A percentile compares a stretch with the other conserved stretches of the same genome.
phyloP scores from a whole-genome alignment of 2,329 filamentous ascomycete genomes.

The Aspergillus persii region DNA sequence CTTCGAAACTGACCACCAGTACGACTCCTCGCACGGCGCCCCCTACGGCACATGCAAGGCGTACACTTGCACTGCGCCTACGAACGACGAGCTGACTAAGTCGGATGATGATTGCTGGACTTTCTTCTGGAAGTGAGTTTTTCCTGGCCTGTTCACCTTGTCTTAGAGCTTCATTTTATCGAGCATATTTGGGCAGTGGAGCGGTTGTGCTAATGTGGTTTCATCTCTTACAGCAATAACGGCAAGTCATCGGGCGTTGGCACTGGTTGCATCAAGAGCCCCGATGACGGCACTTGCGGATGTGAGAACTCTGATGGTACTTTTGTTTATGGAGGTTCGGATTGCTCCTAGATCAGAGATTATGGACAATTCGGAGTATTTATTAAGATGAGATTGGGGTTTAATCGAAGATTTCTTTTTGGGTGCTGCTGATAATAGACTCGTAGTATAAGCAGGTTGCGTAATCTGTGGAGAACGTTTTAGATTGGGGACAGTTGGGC shows the following conservation, averaged over 20 bases:
- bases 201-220: neutral
- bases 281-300: slow-evolving; percentile 39
- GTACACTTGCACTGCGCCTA: slow-evolving; percentile 41
- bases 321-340: slow-evolving; percentile 32
- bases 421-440: too few relatives aligned
- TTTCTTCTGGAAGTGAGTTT: slow-evolving; percentile 37
- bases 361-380: neutral
- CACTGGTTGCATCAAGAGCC: slow-evolving; percentile 39
- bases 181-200: too few relatives aligned
- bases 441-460: too few relatives aligned
- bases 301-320: slow-evolving; percentile 43
- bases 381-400: neutral
- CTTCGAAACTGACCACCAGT: slow-evolving; percentile 45
- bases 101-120: slow-evolving; percentile 41
- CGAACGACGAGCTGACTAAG: slow-evolving; percentile 27
- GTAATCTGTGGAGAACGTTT: too few relatives aligned
- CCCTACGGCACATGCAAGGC: slow-evolving; percentile 50
- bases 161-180: neutral
- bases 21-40: slow-evolving; percentile 43
- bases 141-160: too few relatives aligned
- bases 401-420: neutral
- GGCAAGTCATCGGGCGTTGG: slow-evolving; percentile 22
- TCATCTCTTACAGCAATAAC: slow-evolving; percentile 7
- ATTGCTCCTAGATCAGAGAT: slow-evolving; percentile 17
- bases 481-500: too few relatives aligned